Conservation (phyloP, 306 rosid genomes). For the Leucaena leucocephala region DNA sequence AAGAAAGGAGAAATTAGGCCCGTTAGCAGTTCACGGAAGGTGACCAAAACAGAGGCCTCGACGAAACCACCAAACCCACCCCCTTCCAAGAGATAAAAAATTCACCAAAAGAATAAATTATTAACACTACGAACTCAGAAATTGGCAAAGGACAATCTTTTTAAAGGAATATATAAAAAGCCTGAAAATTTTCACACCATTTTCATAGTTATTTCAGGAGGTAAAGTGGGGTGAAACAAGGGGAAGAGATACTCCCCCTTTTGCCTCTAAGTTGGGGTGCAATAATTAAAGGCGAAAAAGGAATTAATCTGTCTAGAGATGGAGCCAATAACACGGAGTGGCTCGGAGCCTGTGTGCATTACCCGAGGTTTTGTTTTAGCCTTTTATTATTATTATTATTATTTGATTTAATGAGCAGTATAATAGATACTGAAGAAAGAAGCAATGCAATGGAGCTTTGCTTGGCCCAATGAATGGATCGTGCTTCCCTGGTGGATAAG, state of each 20-base stretch:
- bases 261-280: conserved; percentile 48
- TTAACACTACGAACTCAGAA: neutral
- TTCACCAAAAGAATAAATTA: neutral
- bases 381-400: neutral
- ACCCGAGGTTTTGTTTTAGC: conserved; percentile 40
- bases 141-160: neutral
- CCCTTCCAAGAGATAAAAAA: neutral
- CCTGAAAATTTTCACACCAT: neutral
- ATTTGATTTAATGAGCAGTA: neutral
- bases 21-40: conserved; percentile 51
- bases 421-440: conserved; percentile 25
- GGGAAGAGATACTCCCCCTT: conserved; percentile 41
- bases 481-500: conserved; percentile 42
- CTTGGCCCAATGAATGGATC: conserved; percentile 60
- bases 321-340: conserved; percentile 25
- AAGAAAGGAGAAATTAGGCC: conserved; percentile 45
- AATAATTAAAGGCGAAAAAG: conserved; percentile 51
- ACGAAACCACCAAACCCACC: conserved; percentile 46
- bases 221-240: conserved; percentile 30
- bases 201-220: conserved; percentile 1
- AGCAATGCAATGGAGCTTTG: conserved; percentile 20
- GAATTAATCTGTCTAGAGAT: conserved; percentile 44
- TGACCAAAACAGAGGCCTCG: conserved; percentile 47
- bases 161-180: neutral
- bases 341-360: conserved; percentile 29